Evolutionary conservation across 352 stramenopile species (phyloP).

Genomic region (Albugo candida): DNA sequence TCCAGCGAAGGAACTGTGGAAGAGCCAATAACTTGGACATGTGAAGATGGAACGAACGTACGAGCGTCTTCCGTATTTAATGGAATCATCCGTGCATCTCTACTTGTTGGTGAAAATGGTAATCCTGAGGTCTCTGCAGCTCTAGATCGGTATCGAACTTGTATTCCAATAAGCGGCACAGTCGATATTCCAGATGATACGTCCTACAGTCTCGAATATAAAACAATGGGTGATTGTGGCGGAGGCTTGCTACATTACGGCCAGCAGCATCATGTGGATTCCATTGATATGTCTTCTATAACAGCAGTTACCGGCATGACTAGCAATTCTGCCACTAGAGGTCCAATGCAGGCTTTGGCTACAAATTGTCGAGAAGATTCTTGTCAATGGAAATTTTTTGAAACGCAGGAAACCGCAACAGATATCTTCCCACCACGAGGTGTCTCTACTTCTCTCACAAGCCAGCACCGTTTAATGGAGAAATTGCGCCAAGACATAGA

Average conservation of each 20-base stretch:
- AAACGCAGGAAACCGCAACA: constrained; percentile 22
- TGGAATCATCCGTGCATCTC: constrained; percentile 23
- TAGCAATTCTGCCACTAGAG: constrained; percentile 28
- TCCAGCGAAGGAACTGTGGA: constrained; percentile 17
- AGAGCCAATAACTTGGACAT: constrained; percentile 18
- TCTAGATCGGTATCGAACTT: constrained; percentile 33
- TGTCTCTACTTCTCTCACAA: constrained; percentile 16
- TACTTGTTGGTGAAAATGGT: constrained; percentile 20
- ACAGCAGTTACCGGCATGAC: constrained; percentile 14
- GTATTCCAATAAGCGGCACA: constrained; percentile 27
- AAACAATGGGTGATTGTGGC: constrained; percentile 27
- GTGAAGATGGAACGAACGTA: constrained; percentile 18
- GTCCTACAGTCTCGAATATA: constrained; percentile 38
- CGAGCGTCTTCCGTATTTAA: constrained; percentile 18
- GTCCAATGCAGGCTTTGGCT: constrained; percentile 27
- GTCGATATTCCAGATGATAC: constrained; percentile 22
- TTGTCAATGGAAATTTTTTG: constrained; percentile 21
- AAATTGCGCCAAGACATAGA: constrained; percentile 32
- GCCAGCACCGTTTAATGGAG: constrained; percentile 18
- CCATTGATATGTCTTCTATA: constrained; percentile 21
- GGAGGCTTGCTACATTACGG: constrained; percentile 41
- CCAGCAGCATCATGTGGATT: constrained; percentile 32
- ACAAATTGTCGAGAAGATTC: neutral
- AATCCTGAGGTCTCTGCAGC: constrained; percentile 11
- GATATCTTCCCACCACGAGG: constrained; percentile 34